phyloP scores from a whole-genome alignment of 2,329 filamentous ascomycete genomes.

The Pseudonectria foliicola region DNA sequence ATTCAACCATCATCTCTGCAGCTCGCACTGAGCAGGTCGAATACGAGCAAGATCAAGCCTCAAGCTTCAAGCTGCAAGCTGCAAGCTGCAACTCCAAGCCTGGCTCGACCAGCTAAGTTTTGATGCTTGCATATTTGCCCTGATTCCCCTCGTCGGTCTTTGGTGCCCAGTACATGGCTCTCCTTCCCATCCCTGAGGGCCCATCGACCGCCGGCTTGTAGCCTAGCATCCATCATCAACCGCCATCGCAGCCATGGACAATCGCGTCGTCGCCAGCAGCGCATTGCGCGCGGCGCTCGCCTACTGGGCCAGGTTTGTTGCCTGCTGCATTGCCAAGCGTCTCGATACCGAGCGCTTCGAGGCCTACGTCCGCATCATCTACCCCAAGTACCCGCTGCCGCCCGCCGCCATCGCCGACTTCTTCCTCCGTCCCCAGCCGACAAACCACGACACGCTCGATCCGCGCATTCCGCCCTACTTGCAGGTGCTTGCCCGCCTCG shows the following conservation, averaged over 20 bases:
- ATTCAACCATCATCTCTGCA: no score
- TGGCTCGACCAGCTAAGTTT: no score
- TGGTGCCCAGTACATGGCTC: no score
- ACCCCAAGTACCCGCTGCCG: constrained; percentile 44
- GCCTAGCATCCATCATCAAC: neutral
- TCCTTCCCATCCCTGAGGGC: no score
- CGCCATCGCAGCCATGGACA: constrained; percentile 19
- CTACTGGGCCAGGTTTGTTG: constrained; percentile 46
- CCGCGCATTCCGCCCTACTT: constrained; percentile 54
- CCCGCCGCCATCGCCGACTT: constrained; percentile 48
- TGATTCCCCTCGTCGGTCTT: no score
- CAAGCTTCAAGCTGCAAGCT: no score
- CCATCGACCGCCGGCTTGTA: no score
- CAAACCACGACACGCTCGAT: constrained; percentile 46
- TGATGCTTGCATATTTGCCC: no score
- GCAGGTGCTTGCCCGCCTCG: constrained; percentile 44
- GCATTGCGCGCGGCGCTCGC: constrained; percentile 23
- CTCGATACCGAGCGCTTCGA: constrained; percentile 49
- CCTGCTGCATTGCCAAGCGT: constrained; percentile 42
- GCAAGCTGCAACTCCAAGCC: neutral
- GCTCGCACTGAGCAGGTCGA: no score
- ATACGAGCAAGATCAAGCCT: no score
- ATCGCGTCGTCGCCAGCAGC: constrained; percentile 11
- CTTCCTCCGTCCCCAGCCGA: constrained; percentile 47
- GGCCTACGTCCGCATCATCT: constrained; percentile 41